These are phyloP conservation scores for Podospora sp. DNA, from an alignment of 495 filamentous ascomycete species.

Conservation along the genomic window DNA sequence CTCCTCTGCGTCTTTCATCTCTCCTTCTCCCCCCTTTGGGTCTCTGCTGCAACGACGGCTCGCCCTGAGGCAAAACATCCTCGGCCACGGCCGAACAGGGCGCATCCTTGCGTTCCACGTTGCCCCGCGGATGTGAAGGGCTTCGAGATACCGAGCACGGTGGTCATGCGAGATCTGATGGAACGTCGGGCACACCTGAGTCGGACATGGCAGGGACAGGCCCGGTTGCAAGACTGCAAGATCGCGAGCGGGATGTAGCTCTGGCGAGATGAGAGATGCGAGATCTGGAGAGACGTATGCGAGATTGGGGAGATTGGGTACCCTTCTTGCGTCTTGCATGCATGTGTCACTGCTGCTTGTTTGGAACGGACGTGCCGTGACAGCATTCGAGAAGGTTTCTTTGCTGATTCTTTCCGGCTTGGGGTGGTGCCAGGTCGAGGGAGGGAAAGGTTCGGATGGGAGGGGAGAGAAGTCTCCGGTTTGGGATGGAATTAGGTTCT, in stretches of 20 bases:
- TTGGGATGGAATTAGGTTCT: not conserved
- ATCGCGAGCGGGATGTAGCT: not conserved
- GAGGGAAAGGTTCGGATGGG: too few relatives aligned
- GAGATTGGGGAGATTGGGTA: too few relatives aligned
- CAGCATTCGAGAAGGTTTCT: constrained; percentile 16
- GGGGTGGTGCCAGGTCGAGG: not conserved
- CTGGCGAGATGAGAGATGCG: not conserved
- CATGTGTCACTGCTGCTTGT: too few relatives aligned
- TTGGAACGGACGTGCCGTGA: not conserved
- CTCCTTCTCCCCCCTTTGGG: not conserved
- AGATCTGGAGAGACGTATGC: too few relatives aligned
- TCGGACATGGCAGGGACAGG: constrained; percentile 15
- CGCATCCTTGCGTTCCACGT: constrained; percentile 9
- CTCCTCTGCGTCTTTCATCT: constrained; percentile 13
- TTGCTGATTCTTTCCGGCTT: constrained; percentile 2
- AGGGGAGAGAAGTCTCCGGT: too few relatives aligned
- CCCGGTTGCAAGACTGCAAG: constrained; percentile 8
- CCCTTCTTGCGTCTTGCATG: too few relatives aligned
- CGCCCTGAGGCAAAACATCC: not conserved
- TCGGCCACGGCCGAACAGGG: constrained; percentile 8
- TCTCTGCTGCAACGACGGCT: constrained; percentile 16
- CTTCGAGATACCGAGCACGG: not conserved
- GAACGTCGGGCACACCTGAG: not conserved
- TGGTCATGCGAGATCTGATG: constrained; percentile 17
- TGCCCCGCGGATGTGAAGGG: not conserved